A percentile compares a stretch with the other conserved stretches of the same genome.
phyloP scores from a whole-genome alignment of 1,139 yeast genomes.

The Geotrichum restrictum region DNA sequence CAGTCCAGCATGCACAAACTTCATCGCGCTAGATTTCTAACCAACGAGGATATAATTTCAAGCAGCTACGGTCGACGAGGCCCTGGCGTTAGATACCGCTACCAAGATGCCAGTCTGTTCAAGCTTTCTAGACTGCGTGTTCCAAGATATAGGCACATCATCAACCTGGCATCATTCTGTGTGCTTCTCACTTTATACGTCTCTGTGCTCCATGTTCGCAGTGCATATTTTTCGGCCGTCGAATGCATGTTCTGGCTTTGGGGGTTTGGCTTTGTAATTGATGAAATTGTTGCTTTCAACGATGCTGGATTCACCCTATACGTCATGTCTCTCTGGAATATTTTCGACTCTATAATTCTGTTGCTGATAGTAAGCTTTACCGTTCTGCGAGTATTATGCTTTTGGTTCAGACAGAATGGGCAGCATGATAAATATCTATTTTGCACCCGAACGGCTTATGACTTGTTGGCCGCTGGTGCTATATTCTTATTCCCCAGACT shows the following conservation, averaged over 20 bases:
- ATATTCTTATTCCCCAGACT: conserved; percentile 54
- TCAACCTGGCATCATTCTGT: conserved; percentile 42
- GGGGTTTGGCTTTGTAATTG: conserved; percentile 40
- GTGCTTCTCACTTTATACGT: conserved; percentile 38
- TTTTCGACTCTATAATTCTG: conserved; percentile 38
- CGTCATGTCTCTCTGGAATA: conserved; percentile 41
- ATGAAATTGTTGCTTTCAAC: conserved; percentile 39
- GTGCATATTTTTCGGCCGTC: conserved; percentile 23
- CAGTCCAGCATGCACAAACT: conserved; percentile 42
- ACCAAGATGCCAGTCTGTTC: conserved; percentile 38
- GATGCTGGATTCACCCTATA: conserved; percentile 41
- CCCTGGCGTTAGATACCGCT: conserved; percentile 38
- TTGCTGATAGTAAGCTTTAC: conserved; percentile 35
- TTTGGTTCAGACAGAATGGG: conserved; percentile 19
- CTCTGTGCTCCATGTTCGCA: conserved; percentile 32
- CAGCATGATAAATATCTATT: conserved; percentile 23
- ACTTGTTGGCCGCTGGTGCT: conserved; percentile 49
- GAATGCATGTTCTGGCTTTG: conserved; percentile 38
- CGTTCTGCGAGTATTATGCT: conserved; percentile 26
- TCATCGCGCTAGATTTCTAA: conserved; percentile 34
- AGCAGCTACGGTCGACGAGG: conserved; percentile 40
- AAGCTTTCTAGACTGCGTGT: conserved; percentile 41
- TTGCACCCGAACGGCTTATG: conserved; percentile 38
- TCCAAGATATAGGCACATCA: conserved; percentile 41
- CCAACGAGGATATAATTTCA: conserved; percentile 31